Percentiles rank a stretch among this genome's conserved stretches.
Evolutionary conservation across 1,284 basidiomycete genomes (phyloP).

Genomic region (Psilocybe mexicana): DNA sequence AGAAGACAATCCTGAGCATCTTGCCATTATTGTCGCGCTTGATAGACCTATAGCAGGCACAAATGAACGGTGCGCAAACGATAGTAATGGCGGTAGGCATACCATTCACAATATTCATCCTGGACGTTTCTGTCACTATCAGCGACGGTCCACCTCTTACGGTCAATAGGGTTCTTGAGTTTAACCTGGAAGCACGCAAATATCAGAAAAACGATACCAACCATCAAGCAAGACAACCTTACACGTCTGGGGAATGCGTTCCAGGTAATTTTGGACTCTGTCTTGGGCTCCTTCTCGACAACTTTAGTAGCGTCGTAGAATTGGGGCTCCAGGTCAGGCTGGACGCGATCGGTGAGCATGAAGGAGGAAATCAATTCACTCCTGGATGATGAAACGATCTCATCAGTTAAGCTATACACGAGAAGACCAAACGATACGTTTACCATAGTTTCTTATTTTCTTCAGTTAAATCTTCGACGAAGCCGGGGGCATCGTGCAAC

Average conservation of each 20-base stretch:
- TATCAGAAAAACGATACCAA: neutral
- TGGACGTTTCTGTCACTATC: neutral
- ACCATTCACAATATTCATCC: constrained; percentile 6
- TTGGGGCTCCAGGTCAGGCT: neutral
- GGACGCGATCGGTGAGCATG: neutral
- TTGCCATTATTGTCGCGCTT: neutral
- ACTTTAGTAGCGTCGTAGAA: constrained; percentile 3
- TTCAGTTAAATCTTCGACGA: constrained; percentile 1
- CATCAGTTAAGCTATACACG: neutral
- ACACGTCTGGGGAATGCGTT: constrained; percentile 2
- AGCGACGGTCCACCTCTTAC: neutral
- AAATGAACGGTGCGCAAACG: neutral
- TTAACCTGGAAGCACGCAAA: neutral
- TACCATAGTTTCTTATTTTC: constrained; percentile 2
- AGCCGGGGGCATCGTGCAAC: constrained; percentile 2
- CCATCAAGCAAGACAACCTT: neutral
- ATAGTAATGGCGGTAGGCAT: neutral
- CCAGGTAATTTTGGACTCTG: constrained; percentile 1
- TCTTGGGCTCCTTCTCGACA: neutral
- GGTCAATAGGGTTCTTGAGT: neutral
- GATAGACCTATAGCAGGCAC: neutral
- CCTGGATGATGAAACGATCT: neutral
- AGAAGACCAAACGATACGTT: neutral
- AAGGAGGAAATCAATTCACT: neutral
- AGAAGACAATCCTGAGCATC: constrained; percentile 3